A percentile compares a stretch with the other conserved stretches of the same genome.
phyloP scores from a whole-genome alignment of 1,284 basidiomycete species.

The Somion occarium region DNA sequence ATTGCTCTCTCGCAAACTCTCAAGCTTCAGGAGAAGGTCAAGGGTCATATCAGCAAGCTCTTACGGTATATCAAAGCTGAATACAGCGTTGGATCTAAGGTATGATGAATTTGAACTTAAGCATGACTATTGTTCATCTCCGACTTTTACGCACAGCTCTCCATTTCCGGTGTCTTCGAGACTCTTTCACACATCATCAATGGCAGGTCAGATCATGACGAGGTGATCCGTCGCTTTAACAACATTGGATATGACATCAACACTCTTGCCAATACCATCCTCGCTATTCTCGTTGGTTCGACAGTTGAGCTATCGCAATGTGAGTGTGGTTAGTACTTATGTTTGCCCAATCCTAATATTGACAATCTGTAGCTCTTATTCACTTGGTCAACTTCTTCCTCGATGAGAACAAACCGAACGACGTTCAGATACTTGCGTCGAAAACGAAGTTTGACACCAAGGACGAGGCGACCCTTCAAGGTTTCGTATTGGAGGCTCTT shows the following conservation, averaged over 20 bases:
- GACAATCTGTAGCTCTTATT: conserved; percentile 37
- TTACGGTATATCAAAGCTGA: conserved; percentile 48
- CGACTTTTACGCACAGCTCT: no score
- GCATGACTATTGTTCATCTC: no score
- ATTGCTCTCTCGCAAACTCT: conserved; percentile 53
- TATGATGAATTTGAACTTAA: no score
- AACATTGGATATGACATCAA: conserved; percentile 51
- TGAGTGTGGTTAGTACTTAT: conserved; percentile 25
- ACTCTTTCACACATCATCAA: conserved; percentile 42
- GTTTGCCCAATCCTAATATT: no score
- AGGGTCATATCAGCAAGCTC: conserved; percentile 46
- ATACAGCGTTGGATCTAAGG: conserved; percentile 18
- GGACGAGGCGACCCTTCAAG: conserved; percentile 36
- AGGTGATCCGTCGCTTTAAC: conserved; percentile 52
- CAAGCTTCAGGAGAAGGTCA: conserved; percentile 47
- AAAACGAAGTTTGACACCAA: conserved; percentile 36
- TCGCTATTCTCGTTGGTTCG: conserved; percentile 66
- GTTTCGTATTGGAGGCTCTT: conserved; percentile 61
- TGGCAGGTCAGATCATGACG: conserved; percentile 44
- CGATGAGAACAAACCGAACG: conserved; percentile 36
- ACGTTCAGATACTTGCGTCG: conserved; percentile 27
- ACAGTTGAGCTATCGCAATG: conserved; percentile 68
- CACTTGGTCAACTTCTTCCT: conserved; percentile 58
- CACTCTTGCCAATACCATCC: conserved; percentile 59
- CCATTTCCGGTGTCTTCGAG: conserved; percentile 42